phyloP scores from a whole-genome alignment of 129 eudicot species.

The Helianthus annuus region HanXRQr2.0-SUNRISE NC_035444.2:147498757-147499256 shows the following conservation, averaged over 20 bases:
- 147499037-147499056: too few relatives aligned
- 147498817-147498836: slow-evolving; percentile 90
- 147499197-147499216: slow-evolving; percentile 89
- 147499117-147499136: neutral
- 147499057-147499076: neutral
- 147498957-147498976: too few relatives aligned
- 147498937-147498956: too few relatives aligned
- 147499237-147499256: slow-evolving; percentile 90
- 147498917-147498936: too few relatives aligned
- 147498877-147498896: too few relatives aligned
- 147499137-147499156: neutral
- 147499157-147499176: neutral
- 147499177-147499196: slow-evolving; percentile 96
- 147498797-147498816: slow-evolving; percentile 3
- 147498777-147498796: too few relatives aligned
- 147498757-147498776: too few relatives aligned
- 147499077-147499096: neutral
- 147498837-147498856: slow-evolving; percentile 91
- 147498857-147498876: slow-evolving; percentile 54
- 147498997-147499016: too few relatives aligned
- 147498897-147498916: too few relatives aligned
- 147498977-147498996: too few relatives aligned
- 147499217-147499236: slow-evolving; percentile 89
- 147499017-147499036: too few relatives aligned
- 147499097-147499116: neutral